A percentile compares a stretch with the other conserved stretches of the same genome.
Evolutionary conservation across 2,329 filamentous ascomycete species (phyloP).

Genomic region (Pestalotiopsis sp.): DNA sequence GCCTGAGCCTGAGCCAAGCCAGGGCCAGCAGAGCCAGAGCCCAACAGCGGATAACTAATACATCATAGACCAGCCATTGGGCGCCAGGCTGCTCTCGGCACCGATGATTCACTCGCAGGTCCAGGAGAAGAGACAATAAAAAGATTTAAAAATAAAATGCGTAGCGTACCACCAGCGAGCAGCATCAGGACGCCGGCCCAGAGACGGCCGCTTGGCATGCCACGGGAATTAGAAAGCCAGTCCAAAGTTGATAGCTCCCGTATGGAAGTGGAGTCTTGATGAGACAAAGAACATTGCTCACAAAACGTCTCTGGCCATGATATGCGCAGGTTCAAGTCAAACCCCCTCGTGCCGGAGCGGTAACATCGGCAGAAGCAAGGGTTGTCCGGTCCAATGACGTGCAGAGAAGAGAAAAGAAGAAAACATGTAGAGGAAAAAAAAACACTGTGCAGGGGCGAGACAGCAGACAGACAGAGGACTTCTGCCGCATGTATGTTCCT

Average conservation of each 20-base stretch:
- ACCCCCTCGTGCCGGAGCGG: not conserved
- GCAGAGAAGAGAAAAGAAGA: not conserved
- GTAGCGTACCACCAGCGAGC: not conserved
- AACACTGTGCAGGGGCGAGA: not conserved
- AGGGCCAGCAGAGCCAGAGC: not conserved
- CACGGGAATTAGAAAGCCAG: not conserved
- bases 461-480: not conserved
- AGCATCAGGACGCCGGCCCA: not conserved
- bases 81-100: too few relatives aligned
- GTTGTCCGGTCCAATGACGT: not conserved
- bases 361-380: not conserved
- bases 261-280: constrained; percentile 1
- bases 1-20: not conserved
- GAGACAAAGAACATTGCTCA: constrained; percentile 2
- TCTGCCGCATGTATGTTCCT: not conserved
- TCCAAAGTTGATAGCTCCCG: not conserved
- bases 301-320: not conserved
- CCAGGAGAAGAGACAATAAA: not conserved
- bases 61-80: too few relatives aligned
- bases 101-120: not conserved
- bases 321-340: not conserved
- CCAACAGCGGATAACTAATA: not conserved
- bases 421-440: not conserved
- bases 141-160: not conserved
- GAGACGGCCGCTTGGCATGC: not conserved